Evolutionary conservation across 139 green algal genomes (phyloP).

Genomic region (Dunaliella primolecta): DNA sequence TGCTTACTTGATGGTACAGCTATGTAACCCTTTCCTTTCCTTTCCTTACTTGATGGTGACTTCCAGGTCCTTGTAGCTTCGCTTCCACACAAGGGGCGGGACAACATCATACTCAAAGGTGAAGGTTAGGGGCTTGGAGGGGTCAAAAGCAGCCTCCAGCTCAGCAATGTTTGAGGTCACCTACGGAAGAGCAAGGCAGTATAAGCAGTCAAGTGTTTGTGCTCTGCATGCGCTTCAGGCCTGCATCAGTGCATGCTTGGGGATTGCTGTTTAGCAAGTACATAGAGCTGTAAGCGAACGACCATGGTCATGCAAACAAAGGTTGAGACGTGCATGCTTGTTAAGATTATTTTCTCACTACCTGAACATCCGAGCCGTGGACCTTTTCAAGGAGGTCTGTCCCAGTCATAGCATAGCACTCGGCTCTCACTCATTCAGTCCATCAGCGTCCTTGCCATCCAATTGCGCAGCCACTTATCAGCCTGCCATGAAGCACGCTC

Average conservation of each 20-base stretch:
- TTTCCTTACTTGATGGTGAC: conserved; percentile 50
- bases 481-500: no score
- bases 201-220: background rate
- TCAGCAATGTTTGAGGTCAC: conserved; percentile 25
- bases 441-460: background rate
- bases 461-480: background rate
- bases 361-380: no score
- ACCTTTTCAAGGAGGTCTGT: no score
- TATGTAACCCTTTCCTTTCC: no score
- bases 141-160: conserved; percentile 48
- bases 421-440: background rate
- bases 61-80: conserved; percentile 56
- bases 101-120: conserved; percentile 23
- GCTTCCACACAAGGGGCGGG: conserved; percentile 55
- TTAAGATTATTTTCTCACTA: no score
- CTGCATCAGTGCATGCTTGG: background rate
- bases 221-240: no score
- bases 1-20: no score
- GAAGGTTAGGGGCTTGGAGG: conserved; percentile 23
- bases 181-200: background rate
- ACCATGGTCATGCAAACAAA: no score
- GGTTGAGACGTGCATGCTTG: no score
- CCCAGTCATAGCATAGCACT: no score
- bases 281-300: background rate
- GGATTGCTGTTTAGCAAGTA: background rate